These are phyloP conservation scores for Nyctanthes arbortristis DNA, from an alignment of 257 asterid genomes.

Conservation along the genomic window DNA sequence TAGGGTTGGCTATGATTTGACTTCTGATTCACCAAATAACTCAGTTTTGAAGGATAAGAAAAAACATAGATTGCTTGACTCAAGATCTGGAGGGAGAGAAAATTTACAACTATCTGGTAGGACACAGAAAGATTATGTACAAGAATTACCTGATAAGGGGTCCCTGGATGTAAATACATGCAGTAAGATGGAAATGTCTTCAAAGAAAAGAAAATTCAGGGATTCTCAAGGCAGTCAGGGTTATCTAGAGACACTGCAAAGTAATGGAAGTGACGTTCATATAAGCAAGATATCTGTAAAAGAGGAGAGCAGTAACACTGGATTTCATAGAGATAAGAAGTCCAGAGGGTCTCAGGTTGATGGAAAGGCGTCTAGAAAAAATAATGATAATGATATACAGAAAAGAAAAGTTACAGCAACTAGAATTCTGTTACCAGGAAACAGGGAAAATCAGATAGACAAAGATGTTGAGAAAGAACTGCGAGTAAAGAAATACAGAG, in stretches of 20 bases:
- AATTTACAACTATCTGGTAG: conserved; percentile 38
- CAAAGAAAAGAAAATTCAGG: conserved; percentile 59
- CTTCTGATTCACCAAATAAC: conserved; percentile 34
- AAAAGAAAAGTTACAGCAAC: conserved; percentile 34
- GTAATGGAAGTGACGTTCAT: conserved; percentile 33
- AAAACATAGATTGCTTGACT: conserved; percentile 37
- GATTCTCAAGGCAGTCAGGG: conserved; percentile 35
- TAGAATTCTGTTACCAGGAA: conserved; percentile 34
- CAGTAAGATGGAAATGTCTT: conserved; percentile 34
- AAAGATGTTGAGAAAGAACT: conserved; percentile 40
- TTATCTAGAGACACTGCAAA: conserved; percentile 27
- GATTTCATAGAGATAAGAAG: conserved; percentile 53
- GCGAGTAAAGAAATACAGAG: conserved; percentile 39
- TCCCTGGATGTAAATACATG: conserved; percentile 29
- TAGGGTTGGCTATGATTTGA: conserved; percentile 28
- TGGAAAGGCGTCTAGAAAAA: conserved; percentile 41
- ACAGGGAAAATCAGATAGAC: conserved; percentile 35
- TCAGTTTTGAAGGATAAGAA: conserved; percentile 37
- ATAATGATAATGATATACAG: conserved; percentile 30
- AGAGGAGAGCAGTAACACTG: conserved; percentile 46
- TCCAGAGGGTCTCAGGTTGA: conserved; percentile 46
- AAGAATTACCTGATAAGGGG: conserved; percentile 39
- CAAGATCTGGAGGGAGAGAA: conserved; percentile 33
- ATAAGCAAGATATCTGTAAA: conserved; percentile 36
- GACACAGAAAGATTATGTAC: conserved; percentile 33